Base-by-base conservation (phyloP, 495 filamentous ascomycete genomes). In the Neurospora sp. region DNA sequence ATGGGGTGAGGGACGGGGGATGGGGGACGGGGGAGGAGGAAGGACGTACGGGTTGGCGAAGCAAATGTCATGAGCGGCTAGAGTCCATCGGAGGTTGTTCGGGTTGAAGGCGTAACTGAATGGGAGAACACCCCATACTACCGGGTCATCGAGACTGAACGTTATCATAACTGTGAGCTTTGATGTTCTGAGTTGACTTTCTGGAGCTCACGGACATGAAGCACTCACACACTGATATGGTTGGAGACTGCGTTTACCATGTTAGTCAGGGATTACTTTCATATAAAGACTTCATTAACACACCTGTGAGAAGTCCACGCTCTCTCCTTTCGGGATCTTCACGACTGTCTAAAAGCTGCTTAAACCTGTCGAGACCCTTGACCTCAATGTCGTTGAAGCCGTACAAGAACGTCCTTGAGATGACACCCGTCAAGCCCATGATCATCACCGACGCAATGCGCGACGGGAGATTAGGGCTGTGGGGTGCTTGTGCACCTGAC, bases 21-120 rank as follows among this genome's bases (percentile, higher is more conserved):
- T 6, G 48, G 27, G 23, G 59, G 27, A 16, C 8, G 73, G 40
- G 66, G 8, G 23, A 14, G 69, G 42, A 20, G 35, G 59, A n/a
- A 4, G n/a, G 20, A 76, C 80, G 39, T 78, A 92, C 89, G 84
- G 88, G 77, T 90, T 92, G 69, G 85, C 87, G 80, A 93, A 99
- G 80, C 94, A 97, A 70, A 99, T 93, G 83, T 99, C 96, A 82
- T 97, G 92, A 76, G 93, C 95, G 20, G 92, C 96, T 69, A 98
- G 85, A 5, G 88, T 88, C 93, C 95, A 97, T 77, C 96, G 87
- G 75, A 92, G 88, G 78, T 94, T 93, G 76, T 86, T 87, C 1
- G 91, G 90, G 69, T 89, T 86, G 76, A 92, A 89, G 71, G 86
- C 81, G 75, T 94, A 92, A 54, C 86, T 83, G 31, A 90, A 80